Base-by-base conservation (phyloP, 192 early-diverging fungal species). In the Rhizophlyctis rosea region DNA sequence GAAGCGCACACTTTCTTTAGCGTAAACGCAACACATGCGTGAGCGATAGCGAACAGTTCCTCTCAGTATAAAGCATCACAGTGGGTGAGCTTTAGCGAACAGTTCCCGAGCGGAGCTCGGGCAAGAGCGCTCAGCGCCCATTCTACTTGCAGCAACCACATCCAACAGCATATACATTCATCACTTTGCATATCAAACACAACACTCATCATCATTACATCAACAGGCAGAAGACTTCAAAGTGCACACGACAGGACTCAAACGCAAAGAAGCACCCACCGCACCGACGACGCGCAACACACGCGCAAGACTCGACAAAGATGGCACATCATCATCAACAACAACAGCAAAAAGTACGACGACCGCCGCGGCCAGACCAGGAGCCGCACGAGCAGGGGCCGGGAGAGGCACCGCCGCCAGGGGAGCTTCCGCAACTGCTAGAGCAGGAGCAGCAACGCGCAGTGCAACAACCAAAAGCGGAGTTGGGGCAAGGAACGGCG, bases 181-280 rank as follows among this genome's bases (percentile, higher is more conserved):
- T n/a, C n/a, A n/a, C n/a, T n/a, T n/a, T n/a, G n/a, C n/a, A n/a
- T n/a, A n/a, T n/a, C n/a, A n/a, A n/a, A n/a, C n/a, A n/a, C n/a
- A n/a, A n/a, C n/a, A n/a, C n/a, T n/a, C n/a, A n/a, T n/a, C n/a
- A n/a, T n/a, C n/a, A n/a, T n/a, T n/a, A n/a, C n/a, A n/a, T n/a
- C n/a, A n/a, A n/a, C n/a, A n/a, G n/a, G n/a, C 67, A 18, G 67
- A 69, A 14, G 67, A 61, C 48, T 69, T 69, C 39, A 53, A 57
- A 49, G 68, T 69, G 27, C 60, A 62, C 47, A 63, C 52, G 9
- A 57, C 61, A 13, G 56, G 60, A n/a, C 55, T 63, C 16, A 69
- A 69, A 54, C 68, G 68, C 36, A 69, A 69, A 51, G 67, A 62
- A 62, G 56, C 11, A 16, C 29, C 29, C 13, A 23, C 59, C 18